These are phyloP conservation scores for Fusarium drepaniforme DNA, from an alignment of 2,329 filamentous ascomycete genomes.

Conservation along the genomic window DNA sequence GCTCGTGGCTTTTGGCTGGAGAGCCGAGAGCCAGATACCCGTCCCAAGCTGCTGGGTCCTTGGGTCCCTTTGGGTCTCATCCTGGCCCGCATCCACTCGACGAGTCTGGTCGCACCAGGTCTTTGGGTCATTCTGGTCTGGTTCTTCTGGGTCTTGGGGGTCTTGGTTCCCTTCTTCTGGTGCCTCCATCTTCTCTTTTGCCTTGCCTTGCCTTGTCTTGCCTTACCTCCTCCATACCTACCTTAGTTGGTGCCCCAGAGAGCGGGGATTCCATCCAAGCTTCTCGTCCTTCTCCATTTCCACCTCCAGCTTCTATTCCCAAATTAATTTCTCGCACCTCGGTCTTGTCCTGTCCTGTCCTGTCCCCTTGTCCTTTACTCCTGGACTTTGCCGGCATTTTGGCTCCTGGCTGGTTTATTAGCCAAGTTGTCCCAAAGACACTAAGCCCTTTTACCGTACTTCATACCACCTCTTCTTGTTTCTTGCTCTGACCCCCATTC, in stretches of 20 bases:
- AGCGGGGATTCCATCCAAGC: constrained; percentile 36
- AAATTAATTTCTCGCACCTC: constrained; percentile 10
- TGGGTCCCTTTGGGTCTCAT: constrained; percentile 21
- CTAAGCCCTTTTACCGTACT: neutral
- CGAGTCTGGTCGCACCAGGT: constrained; percentile 36
- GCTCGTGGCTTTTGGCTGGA: constrained; percentile 36
- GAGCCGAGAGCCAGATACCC: constrained; percentile 46
- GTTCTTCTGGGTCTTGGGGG: neutral
- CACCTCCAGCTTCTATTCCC: constrained; percentile 37
- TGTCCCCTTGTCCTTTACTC: neutral
- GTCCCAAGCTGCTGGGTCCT: constrained; percentile 47
- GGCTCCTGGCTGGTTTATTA: constrained; percentile 9
- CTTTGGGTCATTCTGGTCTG: constrained; percentile 27
- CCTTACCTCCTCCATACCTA: neutral
- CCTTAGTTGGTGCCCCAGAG: constrained; percentile 6
- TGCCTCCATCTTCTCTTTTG: constrained; percentile 20
- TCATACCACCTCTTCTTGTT: neutral
- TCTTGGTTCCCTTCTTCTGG: constrained; percentile 25
- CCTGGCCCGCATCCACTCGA: constrained; percentile 30
- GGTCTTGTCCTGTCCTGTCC: constrained; percentile 1
- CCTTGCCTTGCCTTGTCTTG: neutral
- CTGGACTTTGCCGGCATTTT: constrained; percentile 13
- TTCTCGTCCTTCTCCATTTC: constrained; percentile 38
- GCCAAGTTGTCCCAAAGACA: neutral
- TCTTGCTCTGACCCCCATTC: neutral